phyloP scores from a whole-genome alignment of 2,329 filamentous ascomycete genomes.

The Trichoderma simmonsii region DNA sequence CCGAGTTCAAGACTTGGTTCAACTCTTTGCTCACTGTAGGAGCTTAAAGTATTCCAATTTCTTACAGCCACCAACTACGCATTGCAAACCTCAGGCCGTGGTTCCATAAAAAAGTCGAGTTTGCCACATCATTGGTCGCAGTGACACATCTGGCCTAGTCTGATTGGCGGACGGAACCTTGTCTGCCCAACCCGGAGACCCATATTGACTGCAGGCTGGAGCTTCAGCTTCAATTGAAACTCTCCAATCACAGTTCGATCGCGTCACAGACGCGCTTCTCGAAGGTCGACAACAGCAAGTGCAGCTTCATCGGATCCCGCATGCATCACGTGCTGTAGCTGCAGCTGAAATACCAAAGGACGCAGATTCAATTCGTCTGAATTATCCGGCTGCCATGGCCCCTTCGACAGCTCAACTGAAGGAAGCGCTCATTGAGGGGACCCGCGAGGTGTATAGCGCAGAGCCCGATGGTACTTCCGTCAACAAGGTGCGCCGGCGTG shows the following conservation, averaged over 20 bases:
- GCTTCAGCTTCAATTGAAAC: conserved; percentile 10
- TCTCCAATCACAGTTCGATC: conserved; percentile 13
- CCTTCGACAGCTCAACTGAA: conserved; percentile 43
- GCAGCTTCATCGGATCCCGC: not conserved
- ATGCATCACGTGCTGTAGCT: not conserved
- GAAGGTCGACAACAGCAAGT: not conserved
- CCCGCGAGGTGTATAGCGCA: conserved; percentile 43
- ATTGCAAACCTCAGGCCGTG: conserved; percentile 8
- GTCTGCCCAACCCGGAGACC: not conserved
- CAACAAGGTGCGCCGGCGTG: conserved; percentile 53
- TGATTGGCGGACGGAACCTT: not conserved
- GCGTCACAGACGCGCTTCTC: conserved; percentile 21
- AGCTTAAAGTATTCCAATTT: not conserved
- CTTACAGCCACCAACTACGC: not conserved
- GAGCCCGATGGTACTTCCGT: conserved; percentile 51
- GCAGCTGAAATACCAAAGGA: not conserved
- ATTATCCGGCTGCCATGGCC: conserved; percentile 33
- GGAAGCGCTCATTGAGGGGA: conserved; percentile 45
- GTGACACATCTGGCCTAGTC: not conserved
- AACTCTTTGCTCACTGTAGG: not conserved
- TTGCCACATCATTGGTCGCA: not conserved
- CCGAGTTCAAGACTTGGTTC: not conserved
- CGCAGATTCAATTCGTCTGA: not conserved
- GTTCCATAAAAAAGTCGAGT: not conserved
- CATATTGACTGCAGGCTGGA: not conserved